phyloP scores from a whole-genome alignment of 2,329 filamentous ascomycete genomes.

The Cladosporium sp. region DNA sequence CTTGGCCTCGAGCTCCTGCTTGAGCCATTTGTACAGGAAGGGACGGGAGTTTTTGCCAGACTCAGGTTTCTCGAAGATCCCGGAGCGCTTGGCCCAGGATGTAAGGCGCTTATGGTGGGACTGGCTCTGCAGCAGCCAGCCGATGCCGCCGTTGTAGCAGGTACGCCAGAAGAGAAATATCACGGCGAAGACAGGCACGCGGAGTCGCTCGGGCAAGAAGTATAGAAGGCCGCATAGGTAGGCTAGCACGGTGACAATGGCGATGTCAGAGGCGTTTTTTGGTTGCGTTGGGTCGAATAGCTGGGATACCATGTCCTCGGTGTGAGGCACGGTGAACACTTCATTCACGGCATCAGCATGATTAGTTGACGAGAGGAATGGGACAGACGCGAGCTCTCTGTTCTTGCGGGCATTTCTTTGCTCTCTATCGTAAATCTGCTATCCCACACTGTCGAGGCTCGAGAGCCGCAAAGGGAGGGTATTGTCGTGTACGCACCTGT shows the following conservation, averaged over 20 bases:
- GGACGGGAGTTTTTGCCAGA: conserved; percentile 81
- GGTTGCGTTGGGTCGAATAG: conserved; percentile 90
- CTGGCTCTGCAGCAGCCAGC: conserved; percentile 81
- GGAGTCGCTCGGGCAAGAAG: conserved; percentile 63
- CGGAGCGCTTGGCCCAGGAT: conserved; percentile 79
- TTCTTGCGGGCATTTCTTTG: neutral
- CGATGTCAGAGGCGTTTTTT: conserved; percentile 84
- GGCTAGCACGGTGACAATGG: conserved; percentile 74
- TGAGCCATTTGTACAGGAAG: conserved; percentile 76
- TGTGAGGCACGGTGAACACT: conserved; percentile 91
- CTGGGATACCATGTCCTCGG: conserved; percentile 98
- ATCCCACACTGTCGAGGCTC: conserved; percentile 5
- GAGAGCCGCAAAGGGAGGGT: conserved; percentile 4
- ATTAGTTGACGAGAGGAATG: neutral
- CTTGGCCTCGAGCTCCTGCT: conserved; percentile 88
- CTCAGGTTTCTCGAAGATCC: conserved; percentile 78
- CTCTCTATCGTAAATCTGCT: conserved; percentile 11
- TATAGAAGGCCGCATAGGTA: conserved; percentile 72
- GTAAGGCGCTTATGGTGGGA: conserved; percentile 84
- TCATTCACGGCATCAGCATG: conserved; percentile 22
- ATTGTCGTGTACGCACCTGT: conserved; percentile 61
- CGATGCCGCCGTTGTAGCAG: conserved; percentile 91
- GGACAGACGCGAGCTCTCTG: neutral
- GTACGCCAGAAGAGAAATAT: conserved; percentile 91
- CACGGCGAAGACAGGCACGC: conserved; percentile 72